Conservation (phyloP, 2,329 filamentous ascomycete genomes). For the Seiridium cupressi region DNA sequence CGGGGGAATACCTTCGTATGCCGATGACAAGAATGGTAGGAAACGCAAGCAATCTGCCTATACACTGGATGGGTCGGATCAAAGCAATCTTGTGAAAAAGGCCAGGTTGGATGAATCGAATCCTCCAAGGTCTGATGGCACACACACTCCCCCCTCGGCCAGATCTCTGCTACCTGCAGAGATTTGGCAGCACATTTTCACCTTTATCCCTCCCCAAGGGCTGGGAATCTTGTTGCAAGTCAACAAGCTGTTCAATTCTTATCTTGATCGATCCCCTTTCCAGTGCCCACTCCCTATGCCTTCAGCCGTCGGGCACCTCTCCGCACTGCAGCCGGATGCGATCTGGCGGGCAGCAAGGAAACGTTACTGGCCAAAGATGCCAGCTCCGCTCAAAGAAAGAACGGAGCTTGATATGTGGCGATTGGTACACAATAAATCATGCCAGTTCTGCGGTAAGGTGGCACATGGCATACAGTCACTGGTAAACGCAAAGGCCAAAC, state of each 20-base stretch:
- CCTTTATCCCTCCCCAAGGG: slow-evolving; percentile 60
- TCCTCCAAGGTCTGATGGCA: background rate
- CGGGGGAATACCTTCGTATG: too few species aligned
- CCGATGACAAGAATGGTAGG: background rate
- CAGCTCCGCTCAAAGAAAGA: slow-evolving; percentile 62
- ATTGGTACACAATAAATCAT: slow-evolving; percentile 59
- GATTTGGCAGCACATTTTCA: slow-evolving; percentile 71
- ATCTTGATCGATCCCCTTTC: slow-evolving; percentile 49
- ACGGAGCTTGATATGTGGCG: slow-evolving; percentile 77
- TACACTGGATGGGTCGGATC: too few species aligned
- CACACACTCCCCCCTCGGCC: slow-evolving; percentile 8
- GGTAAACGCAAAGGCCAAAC: slow-evolving; percentile 45
- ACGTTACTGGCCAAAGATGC: slow-evolving; percentile 65
- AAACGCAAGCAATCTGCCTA: background rate
- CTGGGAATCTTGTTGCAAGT: slow-evolving; percentile 65
- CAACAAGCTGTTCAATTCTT: slow-evolving; percentile 64
- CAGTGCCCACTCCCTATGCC: slow-evolving; percentile 19
- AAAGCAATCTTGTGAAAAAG: slow-evolving; percentile 14
- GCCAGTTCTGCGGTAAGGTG: slow-evolving; percentile 64
- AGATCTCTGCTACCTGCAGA: slow-evolving; percentile 44
- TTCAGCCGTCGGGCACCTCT: slow-evolving; percentile 28
- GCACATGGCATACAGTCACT: slow-evolving; percentile 23
- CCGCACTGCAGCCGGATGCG: slow-evolving; percentile 52
- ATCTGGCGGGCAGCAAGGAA: slow-evolving; percentile 73
- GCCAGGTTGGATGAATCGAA: slow-evolving; percentile 14